phyloP scores from a whole-genome alignment of 805 yeast genomes.

The Ogataea nitratoaversa region DNA sequence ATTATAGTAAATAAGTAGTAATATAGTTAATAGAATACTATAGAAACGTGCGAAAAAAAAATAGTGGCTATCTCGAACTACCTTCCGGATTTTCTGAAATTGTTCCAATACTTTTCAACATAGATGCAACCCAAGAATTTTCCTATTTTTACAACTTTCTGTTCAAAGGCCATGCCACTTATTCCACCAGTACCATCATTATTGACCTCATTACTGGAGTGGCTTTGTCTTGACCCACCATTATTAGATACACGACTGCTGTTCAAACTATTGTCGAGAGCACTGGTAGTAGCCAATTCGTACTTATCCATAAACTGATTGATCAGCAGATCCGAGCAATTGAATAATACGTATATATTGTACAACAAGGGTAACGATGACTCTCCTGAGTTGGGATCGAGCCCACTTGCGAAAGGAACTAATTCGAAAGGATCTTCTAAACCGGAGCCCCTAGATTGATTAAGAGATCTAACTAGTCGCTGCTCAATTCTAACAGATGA shows the following conservation, averaged over 20 bases:
- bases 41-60: neutral
- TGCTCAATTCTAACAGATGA: conserved; percentile 25
- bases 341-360: conserved; percentile 24
- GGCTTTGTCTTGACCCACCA: neutral
- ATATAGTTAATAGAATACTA: neutral
- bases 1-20: too few relatives aligned
- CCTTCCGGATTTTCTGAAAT: conserved; percentile 11
- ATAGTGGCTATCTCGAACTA: too few relatives aligned
- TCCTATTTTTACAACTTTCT: conserved; percentile 24
- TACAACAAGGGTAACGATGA: conserved; percentile 22
- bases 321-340: conserved; percentile 15
- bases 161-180: conserved; percentile 10
- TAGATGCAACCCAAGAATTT: conserved; percentile 27
- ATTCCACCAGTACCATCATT: conserved; percentile 2
- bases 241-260: neutral
- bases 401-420: conserved; percentile 25
- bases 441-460: conserved; percentile 28
- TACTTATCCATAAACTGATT: conserved; percentile 20
- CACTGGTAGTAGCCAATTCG: conserved; percentile 12
- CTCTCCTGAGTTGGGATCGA: conserved; percentile 20
- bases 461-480: conserved; percentile 21
- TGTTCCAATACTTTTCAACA: conserved; percentile 30
- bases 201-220: neutral
- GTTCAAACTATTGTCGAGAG: neutral
- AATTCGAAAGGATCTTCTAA: conserved; percentile 26